A percentile compares a stretch with the other conserved stretches of the same genome.
Evolutionary conservation across 2,329 filamentous ascomycete genomes (phyloP).

Genomic region (Fusarium duplospermum): DNA sequence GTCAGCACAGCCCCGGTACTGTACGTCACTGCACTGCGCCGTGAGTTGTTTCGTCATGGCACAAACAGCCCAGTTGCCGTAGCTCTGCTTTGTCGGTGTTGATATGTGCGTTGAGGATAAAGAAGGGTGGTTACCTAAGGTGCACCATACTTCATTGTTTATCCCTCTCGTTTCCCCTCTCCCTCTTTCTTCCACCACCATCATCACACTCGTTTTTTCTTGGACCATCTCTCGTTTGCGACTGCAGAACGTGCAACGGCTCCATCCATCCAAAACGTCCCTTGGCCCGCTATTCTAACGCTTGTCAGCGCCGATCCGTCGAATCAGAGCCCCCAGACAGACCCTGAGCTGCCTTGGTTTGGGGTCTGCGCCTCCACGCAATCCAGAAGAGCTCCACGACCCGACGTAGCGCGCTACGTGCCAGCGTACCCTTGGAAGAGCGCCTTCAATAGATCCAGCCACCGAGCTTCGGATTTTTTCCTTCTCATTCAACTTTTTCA

Average conservation of each 20-base stretch:
- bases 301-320: slow-evolving; percentile 24
- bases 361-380: slow-evolving; percentile 33
- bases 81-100: not conserved
- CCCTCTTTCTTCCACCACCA: not conserved
- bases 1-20: slow-evolving; percentile 43
- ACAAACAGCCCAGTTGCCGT: slow-evolving; percentile 2
- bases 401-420: slow-evolving; percentile 7
- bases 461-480: slow-evolving; percentile 26
- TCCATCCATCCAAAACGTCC: slow-evolving; percentile 16
- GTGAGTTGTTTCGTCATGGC: slow-evolving; percentile 36
- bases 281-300: slow-evolving; percentile 34
- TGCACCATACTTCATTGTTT: not conserved
- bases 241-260: slow-evolving; percentile 18
- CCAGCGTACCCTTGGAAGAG: slow-evolving; percentile 30
- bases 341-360: slow-evolving; percentile 22
- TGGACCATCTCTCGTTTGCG: slow-evolving; percentile 22
- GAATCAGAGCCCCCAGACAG: slow-evolving; percentile 31
- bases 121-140: slow-evolving; percentile 24
- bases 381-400: slow-evolving; percentile 25
- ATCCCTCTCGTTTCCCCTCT: not conserved
- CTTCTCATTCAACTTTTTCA: slow-evolving; percentile 1
- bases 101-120: not conserved
- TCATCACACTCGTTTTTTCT: slow-evolving; percentile 10
- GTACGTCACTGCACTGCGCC: slow-evolving; percentile 44
- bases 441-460: slow-evolving; percentile 30